Percentiles rank a stretch among this genome's conserved stretches.
phyloP scores from a whole-genome alignment of 176 grass and related monocot species.

The Pontederia paniculata region DNA sequence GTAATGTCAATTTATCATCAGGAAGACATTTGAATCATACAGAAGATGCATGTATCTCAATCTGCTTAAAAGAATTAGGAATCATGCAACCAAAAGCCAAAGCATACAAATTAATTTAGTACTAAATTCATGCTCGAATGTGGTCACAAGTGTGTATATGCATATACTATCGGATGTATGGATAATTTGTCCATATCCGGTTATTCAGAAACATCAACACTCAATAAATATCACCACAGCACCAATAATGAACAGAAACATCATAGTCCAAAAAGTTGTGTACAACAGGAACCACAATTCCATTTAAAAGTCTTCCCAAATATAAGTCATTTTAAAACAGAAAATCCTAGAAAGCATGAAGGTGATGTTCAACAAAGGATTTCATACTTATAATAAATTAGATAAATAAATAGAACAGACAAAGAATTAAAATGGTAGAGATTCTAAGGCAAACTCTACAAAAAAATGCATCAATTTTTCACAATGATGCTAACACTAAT shows the following conservation, averaged over 20 bases:
- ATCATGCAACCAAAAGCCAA: too few species aligned
- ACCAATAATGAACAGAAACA: not conserved
- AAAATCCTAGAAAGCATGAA: not conserved
- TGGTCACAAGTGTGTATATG: too few species aligned
- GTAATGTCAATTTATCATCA: conserved; percentile 18
- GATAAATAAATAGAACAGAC: not conserved
- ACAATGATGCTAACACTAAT: too few species aligned
- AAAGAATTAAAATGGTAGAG: not conserved
- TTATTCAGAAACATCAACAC: not conserved
- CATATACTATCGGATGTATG: too few species aligned
- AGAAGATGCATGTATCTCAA: too few species aligned
- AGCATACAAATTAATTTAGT: too few species aligned
- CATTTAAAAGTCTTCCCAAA: conserved; percentile 10
- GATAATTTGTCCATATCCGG: too few species aligned
- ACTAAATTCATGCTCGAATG: too few species aligned
- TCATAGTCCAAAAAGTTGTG: not conserved
- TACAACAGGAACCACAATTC: not conserved
- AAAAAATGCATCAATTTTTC: not conserved
- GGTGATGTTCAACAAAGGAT: not conserved
- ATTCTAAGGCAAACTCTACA: too few species aligned
- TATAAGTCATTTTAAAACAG: not conserved
- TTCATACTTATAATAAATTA: not conserved
- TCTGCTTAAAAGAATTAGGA: too few species aligned
- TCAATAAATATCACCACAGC: not conserved
- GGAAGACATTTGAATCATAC: not conserved